Conservation (phyloP, 2,329 filamentous ascomycete genomes). For the Juglanconis oblonga region DNA sequence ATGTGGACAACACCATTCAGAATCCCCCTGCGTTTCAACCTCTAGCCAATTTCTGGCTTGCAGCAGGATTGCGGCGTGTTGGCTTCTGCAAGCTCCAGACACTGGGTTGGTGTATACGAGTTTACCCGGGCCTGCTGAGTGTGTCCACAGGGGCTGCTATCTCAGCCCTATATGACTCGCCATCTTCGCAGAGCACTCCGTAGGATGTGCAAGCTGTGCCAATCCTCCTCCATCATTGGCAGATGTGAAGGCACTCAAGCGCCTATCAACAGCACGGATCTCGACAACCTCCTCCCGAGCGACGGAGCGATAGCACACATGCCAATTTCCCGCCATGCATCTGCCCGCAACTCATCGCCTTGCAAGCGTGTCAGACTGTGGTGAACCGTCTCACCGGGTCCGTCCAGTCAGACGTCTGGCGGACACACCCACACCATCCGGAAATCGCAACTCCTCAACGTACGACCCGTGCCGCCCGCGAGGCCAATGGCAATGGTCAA, state of each 20-base stretch:
- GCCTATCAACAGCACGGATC: background rate
- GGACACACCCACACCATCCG: conserved; percentile 5
- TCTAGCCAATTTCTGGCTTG: background rate
- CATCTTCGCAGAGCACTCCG: background rate
- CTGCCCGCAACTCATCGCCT: conserved; percentile 15
- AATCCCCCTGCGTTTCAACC: conserved; percentile 12
- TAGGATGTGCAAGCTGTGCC: background rate
- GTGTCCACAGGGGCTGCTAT: conserved; percentile 3
- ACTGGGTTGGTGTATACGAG: too few species aligned
- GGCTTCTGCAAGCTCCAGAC: too few species aligned
- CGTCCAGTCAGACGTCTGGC: conserved; percentile 6
- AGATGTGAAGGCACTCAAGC: too few species aligned
- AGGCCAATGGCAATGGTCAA: conserved; percentile 6
- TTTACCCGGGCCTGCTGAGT: too few species aligned
- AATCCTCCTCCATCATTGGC: background rate
- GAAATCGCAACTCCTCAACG: conserved; percentile 10
- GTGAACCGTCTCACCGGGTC: conserved; percentile 6
- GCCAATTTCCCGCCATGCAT: conserved; percentile 8
- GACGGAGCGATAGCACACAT: background rate
- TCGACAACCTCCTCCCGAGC: background rate
- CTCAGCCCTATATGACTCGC: conserved; percentile 13
- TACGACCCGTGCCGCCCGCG: conserved; percentile 17
- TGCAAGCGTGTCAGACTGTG: conserved; percentile 12
- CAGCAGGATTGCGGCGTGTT: too few species aligned
- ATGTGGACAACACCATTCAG: background rate